Base-by-base conservation (phyloP, 352 stramenopile genomes). In the Elongisporangium anandrum region DNA sequence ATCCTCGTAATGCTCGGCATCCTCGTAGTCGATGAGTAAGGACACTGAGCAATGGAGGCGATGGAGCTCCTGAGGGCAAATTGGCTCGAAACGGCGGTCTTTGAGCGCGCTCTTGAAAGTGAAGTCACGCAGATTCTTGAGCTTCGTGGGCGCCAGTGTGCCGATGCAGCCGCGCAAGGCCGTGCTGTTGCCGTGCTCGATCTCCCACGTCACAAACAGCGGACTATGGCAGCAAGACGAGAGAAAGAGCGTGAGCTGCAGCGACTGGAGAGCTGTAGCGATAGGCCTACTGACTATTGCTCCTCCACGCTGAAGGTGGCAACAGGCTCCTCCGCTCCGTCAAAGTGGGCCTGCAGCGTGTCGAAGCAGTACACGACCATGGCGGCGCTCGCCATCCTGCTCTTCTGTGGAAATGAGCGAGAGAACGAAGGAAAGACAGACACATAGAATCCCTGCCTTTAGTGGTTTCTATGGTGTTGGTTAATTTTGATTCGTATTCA, bases 301-400 rank as follows among this genome's bases (percentile, higher is more conserved):
- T 84, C 60, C 48, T 78, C 58, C 47, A 77, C 69, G 49, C 91
- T 71, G 49, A 93, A 93, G 24, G 55, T 38, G 7, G 81, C 76
- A 34, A 62, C 63, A 17, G 84, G 84, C 57, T 85, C 81, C 16
- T 66, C 50, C 23, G 61, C 57, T 53, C 77, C 78, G 39, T 77
- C 54, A 39, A 93, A 87, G 56, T 92, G 84, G 56, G 79, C 81
- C 52, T 80, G 75, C 63, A 93, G 68, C 56, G 79, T 88, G 70
- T 93, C 84, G 60, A 93, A 93, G 74, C 84, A 93, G 73, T 85
- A 93, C 52, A 86, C 78, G 57, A 93, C 84, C 84, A 93, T 93
- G 54, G 75, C 81, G 0, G 76, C 79, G 60, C 72, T 89, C 64
- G 84, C 84, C 84, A 93, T 93, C 17, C 41, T 72, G 26, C 26